Evolutionary conservation across 805 yeast species (phyloP), one percentile per base, ranked within the genome.

Genomic region (Yarrowia alimentaria): DNA sequence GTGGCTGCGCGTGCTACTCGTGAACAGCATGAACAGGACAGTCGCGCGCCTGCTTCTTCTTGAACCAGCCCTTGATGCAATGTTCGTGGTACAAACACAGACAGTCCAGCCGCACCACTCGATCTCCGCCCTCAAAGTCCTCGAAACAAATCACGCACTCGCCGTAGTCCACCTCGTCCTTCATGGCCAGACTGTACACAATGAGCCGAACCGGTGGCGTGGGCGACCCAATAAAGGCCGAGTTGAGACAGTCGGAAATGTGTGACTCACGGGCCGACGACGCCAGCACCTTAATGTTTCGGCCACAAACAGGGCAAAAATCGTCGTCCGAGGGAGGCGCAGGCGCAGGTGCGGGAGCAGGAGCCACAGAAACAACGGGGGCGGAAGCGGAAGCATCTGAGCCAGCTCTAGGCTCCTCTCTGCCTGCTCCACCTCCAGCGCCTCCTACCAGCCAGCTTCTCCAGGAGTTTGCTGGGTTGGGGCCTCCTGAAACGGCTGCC

Each of bases 141-240:
- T 93, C 99, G 55, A 91, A 78, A 62, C 99, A 93, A 18, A 93
- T 91, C 12, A 88, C 91, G 64, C 99, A 93, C 64, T 93, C 98
- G 42, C 79, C 78, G 13, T 43, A 30, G 14, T 43, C 37, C 11
- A 31, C 37, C 13, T 43, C 50, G n/a, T 43, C 37, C 16, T 40
- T 40, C 47, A 40, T 40, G 3, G 47, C 47, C 9, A 43, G 37
- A 10, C 30, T 22, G 37, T 43, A 43, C 11, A 24, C 50, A n/a
- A 43, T 43, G 6, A 43, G 37, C 12, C 50, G 35, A 9, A 43
- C 50, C 2, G 50, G 50, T 5, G 50, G 50, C 3, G 47, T 40
- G 6, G 50, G 50, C 3, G 50, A 43, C 2, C 35, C 37, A 3
- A 31, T 28, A 8, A 30, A 43, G 13, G 47, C 47, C 8, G 50